Percentiles rank a stretch among this genome's conserved stretches.
Conservation (phyloP, 257 asterid species). For the Nyctanthes arbortristis region DNA sequence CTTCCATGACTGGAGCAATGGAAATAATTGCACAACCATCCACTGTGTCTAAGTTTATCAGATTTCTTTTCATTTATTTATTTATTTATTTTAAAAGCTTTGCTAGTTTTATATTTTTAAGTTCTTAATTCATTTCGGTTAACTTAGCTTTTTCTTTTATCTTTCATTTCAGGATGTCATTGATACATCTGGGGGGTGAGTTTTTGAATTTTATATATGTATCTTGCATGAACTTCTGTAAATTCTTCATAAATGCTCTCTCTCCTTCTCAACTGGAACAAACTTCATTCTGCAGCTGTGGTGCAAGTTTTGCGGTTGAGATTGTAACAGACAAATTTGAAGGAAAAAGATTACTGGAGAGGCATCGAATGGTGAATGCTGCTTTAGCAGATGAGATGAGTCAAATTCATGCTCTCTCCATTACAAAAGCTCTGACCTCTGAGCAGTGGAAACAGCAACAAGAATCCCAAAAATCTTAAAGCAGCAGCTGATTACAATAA, state of each 20-base stretch:
- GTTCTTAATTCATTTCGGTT: no score
- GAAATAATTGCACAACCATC: no score
- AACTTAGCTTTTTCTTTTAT: not conserved
- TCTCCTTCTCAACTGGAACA: not conserved
- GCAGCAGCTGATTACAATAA: constrained; percentile 41
- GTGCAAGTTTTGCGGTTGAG: constrained; percentile 77
- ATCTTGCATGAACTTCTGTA: not conserved
- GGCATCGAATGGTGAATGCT: constrained; percentile 82
- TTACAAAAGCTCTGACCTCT: constrained; percentile 77
- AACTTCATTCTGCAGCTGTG: constrained; percentile 51
- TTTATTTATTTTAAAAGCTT: no score
- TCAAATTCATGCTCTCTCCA: constrained; percentile 86
- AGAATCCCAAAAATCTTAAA: constrained; percentile 49
- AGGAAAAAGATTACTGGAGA: constrained; percentile 85
- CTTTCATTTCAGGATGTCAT: constrained; percentile 58
- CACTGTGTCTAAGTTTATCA: no score
- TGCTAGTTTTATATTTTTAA: no score
- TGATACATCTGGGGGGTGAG: constrained; percentile 92
- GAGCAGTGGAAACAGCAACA: constrained; percentile 77
- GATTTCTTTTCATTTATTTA: no score
- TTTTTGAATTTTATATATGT: not conserved
- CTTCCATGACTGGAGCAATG: no score
- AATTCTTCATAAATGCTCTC: not conserved
- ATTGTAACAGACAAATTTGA: constrained; percentile 72
- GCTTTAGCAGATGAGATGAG: constrained; percentile 80